These are phyloP conservation scores for Cladosporium sp. DNA, from an alignment of 2,329 filamentous ascomycete species.

Conservation along the genomic window DNA sequence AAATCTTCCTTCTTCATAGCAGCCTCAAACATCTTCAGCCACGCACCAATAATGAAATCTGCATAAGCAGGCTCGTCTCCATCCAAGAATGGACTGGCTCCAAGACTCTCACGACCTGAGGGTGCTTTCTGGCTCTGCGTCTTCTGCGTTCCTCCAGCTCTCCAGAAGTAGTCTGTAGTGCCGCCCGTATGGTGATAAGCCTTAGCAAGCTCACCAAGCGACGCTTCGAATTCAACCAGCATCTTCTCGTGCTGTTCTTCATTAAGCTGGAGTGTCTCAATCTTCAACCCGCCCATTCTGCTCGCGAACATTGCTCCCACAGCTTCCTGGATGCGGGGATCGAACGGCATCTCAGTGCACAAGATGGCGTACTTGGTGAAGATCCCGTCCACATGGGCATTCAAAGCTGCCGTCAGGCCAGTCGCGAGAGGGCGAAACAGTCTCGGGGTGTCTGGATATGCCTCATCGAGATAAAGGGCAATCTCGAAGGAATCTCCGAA, in stretches of 20 bases:
- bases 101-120: slow-evolving; percentile 11
- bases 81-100: slow-evolving; percentile 46
- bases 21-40: slow-evolving; percentile 46
- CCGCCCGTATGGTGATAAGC: slow-evolving; percentile 37
- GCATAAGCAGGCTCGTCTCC: slow-evolving; percentile 46
- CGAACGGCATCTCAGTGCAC: slow-evolving; percentile 43
- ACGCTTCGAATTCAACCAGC: slow-evolving; percentile 37
- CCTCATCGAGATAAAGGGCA: slow-evolving; percentile 53
- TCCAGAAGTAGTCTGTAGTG: slow-evolving; percentile 24
- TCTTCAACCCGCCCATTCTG: slow-evolving; percentile 36
- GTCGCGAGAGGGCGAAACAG: slow-evolving; percentile 44
- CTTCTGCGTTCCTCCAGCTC: slow-evolving; percentile 15
- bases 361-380: slow-evolving; percentile 48
- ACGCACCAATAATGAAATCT: slow-evolving; percentile 54
- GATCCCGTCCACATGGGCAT: slow-evolving; percentile 49
- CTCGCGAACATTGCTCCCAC: slow-evolving; percentile 46
- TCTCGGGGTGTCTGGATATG: slow-evolving; percentile 44
- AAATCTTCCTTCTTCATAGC: slow-evolving; percentile 45
- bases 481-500: slow-evolving; percentile 64
- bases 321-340: slow-evolving; percentile 44
- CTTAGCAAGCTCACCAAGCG: slow-evolving; percentile 40
- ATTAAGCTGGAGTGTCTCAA: slow-evolving; percentile 27
- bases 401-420: slow-evolving; percentile 45
- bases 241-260: slow-evolving; percentile 39
- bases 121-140: slow-evolving; percentile 17